Base-by-base conservation (phyloP, 805 yeast genomes). In the Candida michaelii region DNA sequence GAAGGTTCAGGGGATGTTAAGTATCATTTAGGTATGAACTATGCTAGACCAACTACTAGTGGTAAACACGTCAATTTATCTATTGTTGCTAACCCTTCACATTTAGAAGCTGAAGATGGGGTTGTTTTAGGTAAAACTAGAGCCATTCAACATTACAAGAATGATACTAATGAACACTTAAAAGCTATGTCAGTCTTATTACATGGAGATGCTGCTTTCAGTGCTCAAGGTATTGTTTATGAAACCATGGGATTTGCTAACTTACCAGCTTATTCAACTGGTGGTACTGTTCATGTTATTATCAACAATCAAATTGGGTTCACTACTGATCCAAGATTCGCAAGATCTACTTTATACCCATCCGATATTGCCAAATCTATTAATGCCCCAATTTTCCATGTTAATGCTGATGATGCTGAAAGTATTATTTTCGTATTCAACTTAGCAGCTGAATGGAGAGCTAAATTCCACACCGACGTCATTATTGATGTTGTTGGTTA, bases 1-100 rank as follows among this genome's bases (percentile, higher is more conserved):
- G 97, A 90, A 71, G 98, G 98, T 55, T 88, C 97, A 23, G 99
- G 99, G 71, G 99, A 93, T 72, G 99, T 93, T 59, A 93, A 93
- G 73, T 93, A 93, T 77, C 99, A 93, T 69, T 79, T 93, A 71
- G 99, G 99, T 76, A 91, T 93, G 97, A 91, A 93, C 76, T 93
- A 90, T 76, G 88, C 84, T 65, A 86, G 99, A 75, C 99, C 99
- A 66, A 93, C 99, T 43, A 95, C 97, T 35, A 86, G 96, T 19
- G 99, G 99, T 67, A 89, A 89, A 69, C 87, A 82, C 62, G 97
- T 93, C 52, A 90, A 90, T 74, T 74, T 93, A 59, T 90, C 98
- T 24, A 75, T 93, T 52, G 99, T 93, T 50, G 99, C 99, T 49
- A 93, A 93, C 70, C 99, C 99, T 49, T 91, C 98, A 36, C 99